These are phyloP conservation scores for Rhododendron ovatum DNA, from an alignment of 148 eudicot genomes.

Conservation along the genomic window DNA sequence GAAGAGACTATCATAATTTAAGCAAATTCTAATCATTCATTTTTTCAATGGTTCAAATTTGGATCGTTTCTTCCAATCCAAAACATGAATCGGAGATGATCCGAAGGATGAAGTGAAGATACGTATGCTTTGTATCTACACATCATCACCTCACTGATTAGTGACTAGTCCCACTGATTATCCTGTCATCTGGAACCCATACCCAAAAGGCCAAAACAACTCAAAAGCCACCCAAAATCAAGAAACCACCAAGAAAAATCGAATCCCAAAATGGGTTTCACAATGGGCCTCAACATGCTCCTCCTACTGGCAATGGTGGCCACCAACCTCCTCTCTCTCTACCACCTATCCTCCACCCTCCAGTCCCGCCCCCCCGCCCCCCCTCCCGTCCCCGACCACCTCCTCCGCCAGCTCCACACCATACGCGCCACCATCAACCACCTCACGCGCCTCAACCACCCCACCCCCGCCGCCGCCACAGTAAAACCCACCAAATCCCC, in stretches of 20 bases:
- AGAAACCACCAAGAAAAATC: not conserved
- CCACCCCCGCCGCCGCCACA: constrained; percentile 15
- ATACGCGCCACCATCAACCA: constrained; percentile 90
- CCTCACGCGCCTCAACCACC: constrained; percentile 72
- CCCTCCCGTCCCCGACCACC: constrained; percentile 57
- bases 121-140: not conserved
- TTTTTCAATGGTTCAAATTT: no score
- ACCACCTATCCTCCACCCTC: constrained; percentile 78
- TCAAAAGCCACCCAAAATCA: not conserved
- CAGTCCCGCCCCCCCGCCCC: constrained; percentile 27
- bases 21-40: no score
- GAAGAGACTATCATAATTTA: no score
- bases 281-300: constrained; percentile 69
- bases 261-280: constrained; percentile 45
- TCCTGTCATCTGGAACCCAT: not conserved
- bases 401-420: constrained; percentile 69
- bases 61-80: no score
- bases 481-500: constrained; percentile 11
- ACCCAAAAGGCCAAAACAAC: not conserved
- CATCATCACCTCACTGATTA: not conserved
- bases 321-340: constrained; percentile 78
- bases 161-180: not conserved
- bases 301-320: constrained; percentile 85
- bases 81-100: no score
- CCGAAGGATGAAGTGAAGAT: no score